Base-by-base conservation (phyloP, 495 filamentous ascomycete genomes). In the Parathielavia appendiculata region DNA sequence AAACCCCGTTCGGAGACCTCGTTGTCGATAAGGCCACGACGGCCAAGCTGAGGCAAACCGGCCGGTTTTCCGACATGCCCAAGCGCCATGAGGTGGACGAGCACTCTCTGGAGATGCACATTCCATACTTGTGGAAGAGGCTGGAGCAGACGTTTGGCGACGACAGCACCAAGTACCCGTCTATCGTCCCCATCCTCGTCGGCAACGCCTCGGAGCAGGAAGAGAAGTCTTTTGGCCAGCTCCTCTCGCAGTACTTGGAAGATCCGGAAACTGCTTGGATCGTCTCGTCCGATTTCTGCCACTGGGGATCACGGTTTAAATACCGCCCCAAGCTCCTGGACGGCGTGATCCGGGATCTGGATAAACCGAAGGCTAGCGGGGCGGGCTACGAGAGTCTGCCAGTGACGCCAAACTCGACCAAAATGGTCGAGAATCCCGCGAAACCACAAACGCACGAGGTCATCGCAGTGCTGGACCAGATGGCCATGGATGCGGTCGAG, bases 101-200 rank as follows among this genome's bases (percentile, higher is more conserved):
- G 71, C 93, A 99, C 73, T 96, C 90, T 52, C 84, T 97, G 23
- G 95, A 97, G 73, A 95, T 97, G 85, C 93, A 99, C 63, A 78
- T 97, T 0, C 93, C 93, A 2, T 97, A 93, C 66, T 85, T 97
- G 62, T 90, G 93, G 80, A 91, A 92, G 70, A 83, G 92, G 44
- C 75, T 90, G 14, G 78, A 82, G 26, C 78, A 76, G 66, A 84
- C 76, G 1, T 82, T 79, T 58, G 70, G 71, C 3, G 54, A 62
- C 26, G 67, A 74, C 26, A 60, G 69, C 34, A 62, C 63, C 17
- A 66, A 80, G 45, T 89, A 87, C 66, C 90, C 91, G 1, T 82
- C 80, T 9, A 79, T 99, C 23, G 79, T 96, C 10, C 93, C 93
- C 2, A 90, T 97, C 49, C 81, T 98, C 66, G 83, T 98, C 20